A percentile compares a stretch with the other conserved stretches of the same genome.
Evolutionary conservation across 2,329 filamentous ascomycete genomes (phyloP).

Genomic region (Calonectria ilicicola): DNA sequence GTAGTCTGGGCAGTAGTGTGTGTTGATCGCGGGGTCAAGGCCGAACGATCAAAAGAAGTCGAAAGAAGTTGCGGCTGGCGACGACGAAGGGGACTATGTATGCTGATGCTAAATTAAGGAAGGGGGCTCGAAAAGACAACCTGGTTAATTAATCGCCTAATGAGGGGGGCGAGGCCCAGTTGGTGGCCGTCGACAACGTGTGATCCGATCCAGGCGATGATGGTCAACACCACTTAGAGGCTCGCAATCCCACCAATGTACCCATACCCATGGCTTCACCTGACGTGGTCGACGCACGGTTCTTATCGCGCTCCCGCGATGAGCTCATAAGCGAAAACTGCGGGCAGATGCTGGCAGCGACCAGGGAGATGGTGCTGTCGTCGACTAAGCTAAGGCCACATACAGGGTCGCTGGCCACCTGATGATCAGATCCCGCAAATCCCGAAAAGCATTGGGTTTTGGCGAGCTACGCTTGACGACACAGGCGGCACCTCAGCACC

Average conservation of each 20-base stretch:
- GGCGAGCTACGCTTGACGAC: conserved; percentile 30
- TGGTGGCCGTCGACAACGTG: conserved; percentile 42
- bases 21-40: conserved; percentile 19
- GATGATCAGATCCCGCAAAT: conserved; percentile 40
- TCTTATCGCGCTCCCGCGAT: conserved; percentile 40
- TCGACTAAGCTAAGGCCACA: conserved; percentile 38
- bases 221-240: conserved; percentile 45
- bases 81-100: conserved; percentile 22
- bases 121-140: conserved; percentile 25
- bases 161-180: conserved; percentile 35
- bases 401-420: conserved; percentile 37
- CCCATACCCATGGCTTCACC: conserved; percentile 44
- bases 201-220: conserved; percentile 43
- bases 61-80: conserved; percentile 17
- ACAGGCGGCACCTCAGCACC: conserved; percentile 29
- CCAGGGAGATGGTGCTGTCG: conserved; percentile 32
- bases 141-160: conserved; percentile 35
- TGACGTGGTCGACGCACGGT: conserved; percentile 45
- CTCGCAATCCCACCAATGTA: conserved; percentile 41
- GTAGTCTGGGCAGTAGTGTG: conserved; percentile 8
- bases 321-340: conserved; percentile 42
- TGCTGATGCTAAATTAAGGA: conserved; percentile 21
- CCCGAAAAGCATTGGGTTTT: conserved; percentile 29
- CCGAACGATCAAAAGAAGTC: conserved; percentile 3
- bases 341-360: conserved; percentile 42